Evolutionary conservation across 2,329 filamentous ascomycete species (phyloP).

Genomic region (Penicillium corylophilum): DNA sequence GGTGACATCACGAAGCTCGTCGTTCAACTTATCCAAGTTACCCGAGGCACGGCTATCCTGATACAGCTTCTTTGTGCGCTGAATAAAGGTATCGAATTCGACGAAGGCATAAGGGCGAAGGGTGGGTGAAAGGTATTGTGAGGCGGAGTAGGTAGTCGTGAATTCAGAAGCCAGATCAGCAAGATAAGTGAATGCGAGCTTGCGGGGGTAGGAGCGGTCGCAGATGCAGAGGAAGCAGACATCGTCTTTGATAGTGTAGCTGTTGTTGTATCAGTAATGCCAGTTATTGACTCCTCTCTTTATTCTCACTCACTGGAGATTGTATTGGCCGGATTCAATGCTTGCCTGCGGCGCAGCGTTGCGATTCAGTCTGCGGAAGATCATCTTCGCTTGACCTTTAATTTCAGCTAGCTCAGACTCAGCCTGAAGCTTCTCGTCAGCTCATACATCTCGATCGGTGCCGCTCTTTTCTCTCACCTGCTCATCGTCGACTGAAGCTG

Average conservation of each 20-base stretch:
- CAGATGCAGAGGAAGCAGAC: conserved; percentile 93
- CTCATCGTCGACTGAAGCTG: conserved; percentile 90
- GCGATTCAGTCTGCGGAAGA: conserved; percentile 82
- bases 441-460: not conserved
- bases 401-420: conserved; percentile 78
- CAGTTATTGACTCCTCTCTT: not conserved
- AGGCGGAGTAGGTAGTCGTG: conserved; percentile 73
- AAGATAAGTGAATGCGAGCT: conserved; percentile 97
- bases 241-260: conserved; percentile 79
- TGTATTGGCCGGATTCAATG: conserved; percentile 82
- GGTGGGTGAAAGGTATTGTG: conserved; percentile 70
- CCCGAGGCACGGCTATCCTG: conserved; percentile 86
- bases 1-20: conserved; percentile 95
- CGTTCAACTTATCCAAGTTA: conserved; percentile 93
- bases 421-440: conserved; percentile 45
- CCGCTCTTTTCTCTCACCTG: conserved; percentile 52
- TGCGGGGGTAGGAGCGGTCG: conserved; percentile 91
- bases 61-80: conserved; percentile 88
- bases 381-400: conserved; percentile 85
- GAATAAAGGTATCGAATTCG: conserved; percentile 97
- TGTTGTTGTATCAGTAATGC: conserved; percentile 35
- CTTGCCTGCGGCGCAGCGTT: conserved; percentile 87
- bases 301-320: conserved; percentile 68
- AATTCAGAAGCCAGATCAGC: conserved; percentile 90
- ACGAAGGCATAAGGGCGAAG: conserved; percentile 94